Base-by-base conservation (phyloP, 306 rosid genomes). In the Vigna angularis region DNA sequence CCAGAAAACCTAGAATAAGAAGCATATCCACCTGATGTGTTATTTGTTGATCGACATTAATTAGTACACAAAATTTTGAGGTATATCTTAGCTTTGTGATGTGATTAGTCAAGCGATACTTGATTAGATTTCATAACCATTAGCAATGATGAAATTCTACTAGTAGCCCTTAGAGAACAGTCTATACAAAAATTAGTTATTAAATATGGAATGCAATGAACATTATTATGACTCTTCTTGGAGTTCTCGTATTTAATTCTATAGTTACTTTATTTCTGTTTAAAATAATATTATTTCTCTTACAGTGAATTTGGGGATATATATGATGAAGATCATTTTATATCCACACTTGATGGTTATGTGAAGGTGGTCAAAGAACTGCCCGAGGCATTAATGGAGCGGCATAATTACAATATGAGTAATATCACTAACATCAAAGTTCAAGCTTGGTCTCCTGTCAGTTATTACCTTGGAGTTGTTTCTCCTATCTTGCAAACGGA, bases 341-440 rank as follows among this genome's bases (percentile, higher is more conserved):
- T 88, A 79, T 85, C 98, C 59, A 81, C 90, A 50, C 97, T 93
- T 58, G 92, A 91, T 77, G 97, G 89, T 72, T 81, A 93, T 75
- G 98, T 95, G 84, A 91, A 91, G 90, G 97, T 93, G 73, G 96
- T 91, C 69, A 89, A 87, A 88, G 97, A 88, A 80, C 91, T 95
- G 14, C 98, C 98, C 0, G 88, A 82, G 84, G 86, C 76, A 61
- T 67, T 91, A 74, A 78, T 93, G 90, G 91, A 86, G 83, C 91
- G 81, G 73, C 88, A 90, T 81, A 88, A 87, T 82, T 79, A 87
- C 78, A 93, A 87, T 83, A 84, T 85, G 70, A 85, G 83, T 73
- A 91, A 84, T 53, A 86, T 95, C 70, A 93, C 98, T 51, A 93
- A 55, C 81, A 76, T 88, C 85, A 92, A 65, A 64, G 93, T 91